Conservation (phyloP, 2,329 filamentous ascomycete species). For the Sclerotiophoma versabilis region DNA sequence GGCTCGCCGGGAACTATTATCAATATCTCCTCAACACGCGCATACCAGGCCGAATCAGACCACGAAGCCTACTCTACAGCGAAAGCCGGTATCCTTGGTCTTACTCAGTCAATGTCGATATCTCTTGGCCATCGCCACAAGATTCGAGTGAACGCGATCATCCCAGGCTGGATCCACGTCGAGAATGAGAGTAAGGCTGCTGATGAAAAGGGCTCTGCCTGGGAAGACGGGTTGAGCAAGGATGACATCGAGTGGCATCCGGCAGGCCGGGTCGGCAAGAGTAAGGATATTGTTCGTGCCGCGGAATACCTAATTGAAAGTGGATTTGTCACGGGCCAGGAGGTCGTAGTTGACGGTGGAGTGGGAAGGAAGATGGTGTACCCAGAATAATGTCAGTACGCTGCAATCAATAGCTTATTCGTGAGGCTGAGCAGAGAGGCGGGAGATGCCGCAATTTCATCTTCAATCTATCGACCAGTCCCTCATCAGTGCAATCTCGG, state of each 20-base stretch:
- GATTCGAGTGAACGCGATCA: constrained; percentile 58
- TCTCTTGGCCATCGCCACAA: constrained; percentile 53
- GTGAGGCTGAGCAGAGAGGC: constrained; percentile 7
- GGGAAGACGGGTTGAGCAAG: constrained; percentile 57
- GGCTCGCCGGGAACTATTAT: constrained; percentile 47
- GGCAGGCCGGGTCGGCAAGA: constrained; percentile 58
- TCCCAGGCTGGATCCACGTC: constrained; percentile 63
- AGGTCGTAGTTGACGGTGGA: constrained; percentile 57
- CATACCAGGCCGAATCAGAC: constrained; percentile 57
- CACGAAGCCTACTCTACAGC: constrained; percentile 60
- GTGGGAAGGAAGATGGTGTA: constrained; percentile 57
- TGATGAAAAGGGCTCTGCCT: constrained; percentile 51
- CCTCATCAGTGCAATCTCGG: not conserved
- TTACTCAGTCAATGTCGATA: constrained; percentile 59
- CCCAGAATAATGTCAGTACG: constrained; percentile 26
- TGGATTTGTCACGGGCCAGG: constrained; percentile 55
- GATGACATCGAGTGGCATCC: constrained; percentile 60
- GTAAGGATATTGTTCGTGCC: constrained; percentile 55
- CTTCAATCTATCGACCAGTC: constrained; percentile 8
- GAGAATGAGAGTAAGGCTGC: constrained; percentile 51
- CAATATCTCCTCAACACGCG: constrained; percentile 60
- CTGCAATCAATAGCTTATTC: constrained; percentile 3
- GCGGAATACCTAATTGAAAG: constrained; percentile 52
- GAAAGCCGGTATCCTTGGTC: constrained; percentile 59
- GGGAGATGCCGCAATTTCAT: constrained; percentile 11